Percentiles rank a stretch among this genome's conserved stretches.
phyloP scores from a whole-genome alignment of 139 green algal genomes.

The Chlorella sp. region DNA sequence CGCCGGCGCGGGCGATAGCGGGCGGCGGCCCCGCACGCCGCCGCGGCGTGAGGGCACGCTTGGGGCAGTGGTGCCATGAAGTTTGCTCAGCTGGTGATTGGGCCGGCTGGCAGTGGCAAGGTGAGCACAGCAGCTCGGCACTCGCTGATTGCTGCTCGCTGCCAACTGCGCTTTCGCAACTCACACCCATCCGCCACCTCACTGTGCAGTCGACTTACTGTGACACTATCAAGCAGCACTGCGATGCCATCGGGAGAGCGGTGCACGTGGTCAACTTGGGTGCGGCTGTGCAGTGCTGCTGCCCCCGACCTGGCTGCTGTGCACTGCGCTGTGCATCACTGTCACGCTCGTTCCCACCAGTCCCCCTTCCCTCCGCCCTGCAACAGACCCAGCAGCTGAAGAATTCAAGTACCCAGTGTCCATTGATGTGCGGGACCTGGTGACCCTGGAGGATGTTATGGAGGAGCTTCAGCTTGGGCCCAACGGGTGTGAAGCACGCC shows the following conservation, averaged over 20 bases:
- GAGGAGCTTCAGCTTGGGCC: slow-evolving; percentile 94
- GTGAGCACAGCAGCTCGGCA: slow-evolving; percentile 23
- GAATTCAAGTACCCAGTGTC: slow-evolving; percentile 90
- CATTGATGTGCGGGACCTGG: slow-evolving; percentile 86
- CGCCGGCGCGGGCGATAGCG: too few relatives aligned
- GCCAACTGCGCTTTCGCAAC: not conserved
- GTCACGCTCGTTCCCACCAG: not conserved
- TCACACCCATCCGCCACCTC: not conserved
- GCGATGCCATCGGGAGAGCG: slow-evolving; percentile 76
- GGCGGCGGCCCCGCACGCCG: too few relatives aligned
- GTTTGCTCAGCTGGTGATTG: slow-evolving; percentile 92
- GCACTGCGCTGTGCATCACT: not conserved
- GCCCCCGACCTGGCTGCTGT: not conserved
- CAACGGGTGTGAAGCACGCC: slow-evolving; percentile 91
- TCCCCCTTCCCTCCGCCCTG: not conserved
- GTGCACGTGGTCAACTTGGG: slow-evolving; percentile 95
- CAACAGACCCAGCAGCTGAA: slow-evolving; percentile 96
- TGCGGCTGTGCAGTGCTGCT: slow-evolving; percentile 36
- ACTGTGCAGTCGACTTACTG: slow-evolving; percentile 95
- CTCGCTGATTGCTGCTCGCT: not conserved
- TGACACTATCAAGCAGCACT: slow-evolving; percentile 89
- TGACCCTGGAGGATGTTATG: slow-evolving; percentile 95
- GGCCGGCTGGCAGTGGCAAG: slow-evolving; percentile 96
- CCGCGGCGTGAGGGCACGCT: too few relatives aligned
- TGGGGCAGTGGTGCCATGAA: slow-evolving; percentile 17